Percentiles rank a stretch among this genome's conserved stretches.
phyloP scores from a whole-genome alignment of 495 filamentous ascomycete species.

The Schizothecium vesticola region DNA sequence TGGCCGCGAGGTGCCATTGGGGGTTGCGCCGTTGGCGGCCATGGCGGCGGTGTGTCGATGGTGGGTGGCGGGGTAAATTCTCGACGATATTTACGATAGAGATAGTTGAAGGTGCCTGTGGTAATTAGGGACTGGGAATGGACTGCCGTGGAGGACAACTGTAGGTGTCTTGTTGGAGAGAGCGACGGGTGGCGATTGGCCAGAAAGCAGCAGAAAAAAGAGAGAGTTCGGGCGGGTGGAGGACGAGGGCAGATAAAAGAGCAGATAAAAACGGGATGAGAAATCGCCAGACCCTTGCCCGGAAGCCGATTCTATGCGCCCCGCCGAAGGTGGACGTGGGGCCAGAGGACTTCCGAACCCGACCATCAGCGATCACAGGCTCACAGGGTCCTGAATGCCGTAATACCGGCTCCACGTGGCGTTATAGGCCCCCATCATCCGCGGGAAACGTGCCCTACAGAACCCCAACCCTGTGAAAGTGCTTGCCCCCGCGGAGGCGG shows the following conservation, averaged over 20 bases:
- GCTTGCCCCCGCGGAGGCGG: background rate
- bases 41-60: background rate
- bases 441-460: background rate
- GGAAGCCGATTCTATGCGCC: conserved; percentile 24
- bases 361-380: conserved; percentile 2
- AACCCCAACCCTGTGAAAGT: background rate
- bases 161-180: background rate
- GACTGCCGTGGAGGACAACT: background rate
- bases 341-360: conserved; percentile 9
- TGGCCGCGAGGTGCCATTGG: conserved; percentile 13
- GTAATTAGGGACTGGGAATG: background rate
- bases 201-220: background rate
- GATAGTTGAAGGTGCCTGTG: background rate
- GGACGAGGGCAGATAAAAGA: background rate
- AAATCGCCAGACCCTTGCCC: conserved; percentile 4
- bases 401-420: conserved; percentile 1
- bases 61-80: background rate
- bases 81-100: background rate
- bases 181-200: background rate
- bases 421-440: background rate
- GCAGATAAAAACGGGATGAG: conserved; percentile 14
- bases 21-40: conserved; percentile 12
- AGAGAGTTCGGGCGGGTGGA: background rate
- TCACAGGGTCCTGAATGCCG: background rate
- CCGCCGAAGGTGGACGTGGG: conserved; percentile 3